These are phyloP conservation scores for Annulohypoxylon bovei DNA, from an alignment of 495 filamentous ascomycete species.

Conservation along the genomic window DNA sequence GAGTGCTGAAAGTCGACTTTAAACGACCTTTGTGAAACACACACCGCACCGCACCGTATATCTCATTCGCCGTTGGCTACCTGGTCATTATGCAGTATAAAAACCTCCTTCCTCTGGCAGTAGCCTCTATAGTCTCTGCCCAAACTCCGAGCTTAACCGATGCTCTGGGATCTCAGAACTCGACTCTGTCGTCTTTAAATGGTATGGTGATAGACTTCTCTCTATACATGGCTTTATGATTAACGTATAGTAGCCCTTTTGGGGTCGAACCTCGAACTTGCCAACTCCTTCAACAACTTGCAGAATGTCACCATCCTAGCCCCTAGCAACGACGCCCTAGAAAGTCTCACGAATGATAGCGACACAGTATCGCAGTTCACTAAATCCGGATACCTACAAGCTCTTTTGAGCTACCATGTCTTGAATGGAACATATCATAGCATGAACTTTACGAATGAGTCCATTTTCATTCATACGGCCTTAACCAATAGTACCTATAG, in stretches of 20 bases:
- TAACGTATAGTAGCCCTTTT: conserved; percentile 48
- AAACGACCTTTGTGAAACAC: neutral
- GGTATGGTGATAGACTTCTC: conserved; percentile 21
- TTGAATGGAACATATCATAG: conserved; percentile 64
- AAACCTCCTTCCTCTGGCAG: conserved; percentile 41
- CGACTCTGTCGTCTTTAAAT: conserved; percentile 54
- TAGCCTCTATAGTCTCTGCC: conserved; percentile 33
- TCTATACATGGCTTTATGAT: neutral
- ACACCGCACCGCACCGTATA: neutral
- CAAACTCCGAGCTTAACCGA: conserved; percentile 50
- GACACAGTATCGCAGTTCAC: conserved; percentile 41
- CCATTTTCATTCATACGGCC: conserved; percentile 65
- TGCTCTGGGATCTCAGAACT: conserved; percentile 51
- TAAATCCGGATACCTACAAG: conserved; percentile 53
- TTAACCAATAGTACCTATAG: conserved; percentile 61
- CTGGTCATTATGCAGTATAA: conserved; percentile 51
- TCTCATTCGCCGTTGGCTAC: neutral
- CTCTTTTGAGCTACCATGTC: conserved; percentile 72
- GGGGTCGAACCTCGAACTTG: conserved; percentile 50
- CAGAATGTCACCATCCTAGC: conserved; percentile 71
- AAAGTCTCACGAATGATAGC: conserved; percentile 48
- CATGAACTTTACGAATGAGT: conserved; percentile 53
- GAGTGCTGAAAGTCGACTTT: neutral
- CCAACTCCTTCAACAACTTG: conserved; percentile 52
- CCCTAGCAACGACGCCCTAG: conserved; percentile 68